These are phyloP conservation scores for Collybiopsis luxurians DNA, from an alignment of 768 basidiomycete species.

Conservation along the genomic window DNA sequence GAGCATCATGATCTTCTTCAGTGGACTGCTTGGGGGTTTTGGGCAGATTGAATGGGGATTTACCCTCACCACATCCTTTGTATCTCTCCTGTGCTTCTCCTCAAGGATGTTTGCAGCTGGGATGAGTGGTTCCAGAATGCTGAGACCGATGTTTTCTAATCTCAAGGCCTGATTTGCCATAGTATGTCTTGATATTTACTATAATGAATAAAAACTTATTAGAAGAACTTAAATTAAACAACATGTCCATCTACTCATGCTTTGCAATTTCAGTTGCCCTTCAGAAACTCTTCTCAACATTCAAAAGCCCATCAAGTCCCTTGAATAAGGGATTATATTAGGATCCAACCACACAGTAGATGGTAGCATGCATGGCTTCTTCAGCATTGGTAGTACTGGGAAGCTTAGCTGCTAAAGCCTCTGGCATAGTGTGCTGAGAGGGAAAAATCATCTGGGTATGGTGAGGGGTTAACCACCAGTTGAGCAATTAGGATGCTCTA, in stretches of 20 bases:
- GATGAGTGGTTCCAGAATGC: not conserved
- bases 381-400: conserved; percentile 19
- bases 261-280: not conserved
- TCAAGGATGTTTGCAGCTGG: too few species aligned
- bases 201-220: not conserved
- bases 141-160: not conserved
- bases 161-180: not conserved
- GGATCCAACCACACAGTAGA: conserved; percentile 18
- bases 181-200: not conserved
- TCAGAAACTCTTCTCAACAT: not conserved
- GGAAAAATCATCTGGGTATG: conserved; percentile 24
- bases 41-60: too few species aligned
- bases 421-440: conserved; percentile 11
- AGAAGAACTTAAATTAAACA: too few species aligned
- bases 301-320: conserved; percentile 10
- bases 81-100: too few species aligned
- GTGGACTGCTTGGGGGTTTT: too few species aligned
- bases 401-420: conserved; percentile 11
- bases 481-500: conserved; percentile 11
- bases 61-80: too few species aligned
- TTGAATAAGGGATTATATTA: conserved; percentile 17
- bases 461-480: conserved; percentile 20
- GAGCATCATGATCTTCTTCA: too few species aligned
- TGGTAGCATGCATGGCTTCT: conserved; percentile 21
- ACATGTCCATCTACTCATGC: too few species aligned